Base-by-base conservation (phyloP, 148 eudicot species). In the Chenopodium berlandieri region DNA sequence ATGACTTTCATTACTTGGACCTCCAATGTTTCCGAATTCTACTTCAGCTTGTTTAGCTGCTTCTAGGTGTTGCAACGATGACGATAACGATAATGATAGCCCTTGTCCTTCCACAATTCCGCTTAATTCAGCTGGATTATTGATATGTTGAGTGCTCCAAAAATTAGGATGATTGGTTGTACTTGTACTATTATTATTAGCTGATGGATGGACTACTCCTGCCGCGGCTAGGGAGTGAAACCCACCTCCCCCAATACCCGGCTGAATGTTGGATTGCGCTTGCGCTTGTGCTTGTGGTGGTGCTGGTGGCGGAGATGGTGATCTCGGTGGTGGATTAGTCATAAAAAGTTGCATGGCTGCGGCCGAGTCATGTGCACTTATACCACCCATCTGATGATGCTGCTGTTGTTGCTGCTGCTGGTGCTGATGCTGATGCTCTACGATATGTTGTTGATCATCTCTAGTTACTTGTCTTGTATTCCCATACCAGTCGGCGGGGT, bases 271-370 rank as follows among this genome's bases (percentile, higher is more conserved):
- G 22, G 82, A 70, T 2, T 79, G 31, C 1, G 25, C 25, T 23
- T 23, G 25, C 25, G 81, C 77, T 1, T 78, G 23, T 1, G 81
- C 67, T 19, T 80, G 75, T 37, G 82, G 87, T 13, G 82, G 67
- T n/a, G 79, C 72, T 1, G 83, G 79, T 25, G 81, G 84, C 0
- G 88, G 87, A 0, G 89, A 82, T 6, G 87, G 89, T 0, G 88
- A 84, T 47, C 88, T 76, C 10, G 81, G 86, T 5, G 46, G 87
- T 27, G 95, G 97, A 83, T 93, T 91, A 74, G 91, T 89, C 19
- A 91, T 71, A 62, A 95, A 95, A 75, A 95, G 92, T 75, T 95
- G 98, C 98, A 95, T 93, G 90, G 93, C 91, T 7, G 94, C 91
- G 4, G 92, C 91, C 30, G 91, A 69, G 22, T 77, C 81, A 73